Conservation (phyloP, 306 rosid genomes). For the Sechiopsis laciniata region DNA sequence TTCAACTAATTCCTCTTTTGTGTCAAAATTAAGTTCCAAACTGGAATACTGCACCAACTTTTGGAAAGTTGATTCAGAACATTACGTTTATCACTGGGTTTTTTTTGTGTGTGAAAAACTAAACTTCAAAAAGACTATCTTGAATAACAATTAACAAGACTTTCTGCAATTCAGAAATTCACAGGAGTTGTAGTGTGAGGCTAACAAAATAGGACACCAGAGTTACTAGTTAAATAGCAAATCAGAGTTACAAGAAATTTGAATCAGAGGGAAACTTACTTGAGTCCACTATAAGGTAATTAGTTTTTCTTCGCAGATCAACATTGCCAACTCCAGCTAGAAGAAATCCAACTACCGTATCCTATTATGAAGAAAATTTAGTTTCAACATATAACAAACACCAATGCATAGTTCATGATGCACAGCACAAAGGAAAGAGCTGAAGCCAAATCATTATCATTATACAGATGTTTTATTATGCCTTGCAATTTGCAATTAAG, state of each 20-base stretch:
- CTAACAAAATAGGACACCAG: no score
- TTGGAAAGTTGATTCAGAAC: slow-evolving; percentile 1
- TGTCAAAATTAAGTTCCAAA: background rate
- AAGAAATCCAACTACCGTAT: slow-evolving; percentile 85
- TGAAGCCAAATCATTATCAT: slow-evolving; percentile 5
- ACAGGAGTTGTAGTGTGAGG: no score
- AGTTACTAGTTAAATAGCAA: background rate
- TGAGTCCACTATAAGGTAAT: slow-evolving; percentile 86
- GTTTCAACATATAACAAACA: background rate
- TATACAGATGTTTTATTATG: background rate
- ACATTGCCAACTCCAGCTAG: slow-evolving; percentile 96
- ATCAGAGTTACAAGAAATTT: background rate
- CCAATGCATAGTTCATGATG: background rate
- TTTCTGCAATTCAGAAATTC: background rate
- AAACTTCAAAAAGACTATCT: background rate
- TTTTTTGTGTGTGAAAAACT: background rate
- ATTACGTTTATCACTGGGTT: background rate
- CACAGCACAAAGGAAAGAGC: background rate
- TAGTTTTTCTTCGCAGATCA: slow-evolving; percentile 87
- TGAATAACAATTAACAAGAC: background rate
- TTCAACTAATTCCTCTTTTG: background rate
- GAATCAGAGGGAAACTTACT: slow-evolving; percentile 41
- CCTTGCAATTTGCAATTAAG: background rate
- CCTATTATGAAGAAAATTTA: slow-evolving; percentile 36
- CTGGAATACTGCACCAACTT: background rate